Conservation (phyloP, 2,329 filamentous ascomycete genomes). For the Neonectria magnoliae region DNA sequence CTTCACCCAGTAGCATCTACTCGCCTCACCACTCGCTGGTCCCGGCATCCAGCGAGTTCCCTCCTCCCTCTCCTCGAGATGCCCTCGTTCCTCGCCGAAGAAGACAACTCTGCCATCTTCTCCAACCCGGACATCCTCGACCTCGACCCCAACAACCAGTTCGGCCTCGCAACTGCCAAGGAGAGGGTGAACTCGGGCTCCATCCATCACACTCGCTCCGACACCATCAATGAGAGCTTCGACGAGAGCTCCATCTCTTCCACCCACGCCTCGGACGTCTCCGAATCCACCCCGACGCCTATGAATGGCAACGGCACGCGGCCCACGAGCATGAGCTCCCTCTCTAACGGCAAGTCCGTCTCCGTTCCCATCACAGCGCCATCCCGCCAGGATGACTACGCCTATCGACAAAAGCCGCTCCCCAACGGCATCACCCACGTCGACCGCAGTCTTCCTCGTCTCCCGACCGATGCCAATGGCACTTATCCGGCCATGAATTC, state of each 20-base stretch:
- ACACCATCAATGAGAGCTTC: conserved; percentile 62
- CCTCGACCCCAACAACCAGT: conserved; percentile 54
- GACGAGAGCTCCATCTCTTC: conserved; percentile 65
- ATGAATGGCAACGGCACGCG: conserved; percentile 55
- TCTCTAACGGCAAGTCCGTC: conserved; percentile 65
- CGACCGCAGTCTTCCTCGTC: conserved; percentile 44
- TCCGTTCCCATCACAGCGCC: conserved; percentile 43
- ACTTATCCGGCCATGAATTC: conserved; percentile 19
- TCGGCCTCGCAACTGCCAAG: conserved; percentile 48
- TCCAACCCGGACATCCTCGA: conserved; percentile 56
- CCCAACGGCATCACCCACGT: conserved; percentile 42
- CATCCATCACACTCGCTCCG: conserved; percentile 54
- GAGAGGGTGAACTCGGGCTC: conserved; percentile 49
- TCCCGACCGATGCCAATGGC: conserved; percentile 35
- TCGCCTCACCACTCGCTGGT: conserved; percentile 37
- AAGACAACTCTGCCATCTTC: conserved; percentile 55
- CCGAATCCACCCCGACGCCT: conserved; percentile 55
- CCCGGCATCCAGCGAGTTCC: conserved; percentile 33
- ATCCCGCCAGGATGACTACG: conserved; percentile 42
- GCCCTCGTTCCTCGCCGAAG: conserved; percentile 65
- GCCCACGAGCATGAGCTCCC: conserved; percentile 66
- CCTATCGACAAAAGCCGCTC: conserved; percentile 35
- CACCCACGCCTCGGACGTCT: conserved; percentile 62
- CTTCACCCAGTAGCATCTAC: conserved; percentile 39
- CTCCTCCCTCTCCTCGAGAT: conserved; percentile 52